A percentile compares a stretch with the other conserved stretches of the same genome.
Evolutionary conservation across 345 rosid genomes (phyloP).

Genomic region (Carallia brachiata): DNA sequence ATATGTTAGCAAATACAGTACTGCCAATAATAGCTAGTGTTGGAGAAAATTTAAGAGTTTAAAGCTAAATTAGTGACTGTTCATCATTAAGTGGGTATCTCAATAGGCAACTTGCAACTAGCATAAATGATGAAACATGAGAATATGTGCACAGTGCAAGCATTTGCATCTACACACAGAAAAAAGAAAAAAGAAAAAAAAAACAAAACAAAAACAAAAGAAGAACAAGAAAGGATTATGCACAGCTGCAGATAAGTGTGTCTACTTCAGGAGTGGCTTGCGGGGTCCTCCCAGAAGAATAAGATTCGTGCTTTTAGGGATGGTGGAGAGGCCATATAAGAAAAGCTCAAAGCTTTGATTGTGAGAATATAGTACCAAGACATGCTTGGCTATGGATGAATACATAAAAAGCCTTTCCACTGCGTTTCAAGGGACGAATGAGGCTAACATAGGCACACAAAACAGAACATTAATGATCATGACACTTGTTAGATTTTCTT

Average conservation of each 20-base stretch:
- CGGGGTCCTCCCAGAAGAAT: constrained; percentile 51
- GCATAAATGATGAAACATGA: not conserved
- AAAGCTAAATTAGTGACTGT: not conserved
- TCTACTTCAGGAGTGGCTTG: constrained; percentile 40
- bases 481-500: too few species aligned
- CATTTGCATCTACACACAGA: constrained; percentile 10
- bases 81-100: not conserved
- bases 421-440: constrained; percentile 1
- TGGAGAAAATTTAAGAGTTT: not conserved
- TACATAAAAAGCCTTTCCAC: constrained; percentile 3
- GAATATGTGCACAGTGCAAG: constrained; percentile 4
- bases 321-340: constrained; percentile 50
- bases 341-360: constrained; percentile 26
- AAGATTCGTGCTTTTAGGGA: constrained; percentile 44
- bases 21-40: constrained; percentile 8
- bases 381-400: constrained; percentile 16
- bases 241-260: constrained; percentile 14
- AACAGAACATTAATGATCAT: not conserved
- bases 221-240: not conserved
- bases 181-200: not conserved
- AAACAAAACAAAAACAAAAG: too few species aligned
- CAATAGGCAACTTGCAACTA: not conserved
- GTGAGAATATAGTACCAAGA: constrained; percentile 24
- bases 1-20: not conserved
- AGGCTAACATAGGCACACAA: not conserved